These are phyloP conservation scores for Papiliotrema laurentii DNA, from an alignment of 1,284 basidiomycete genomes.

Conservation along the genomic window DNA sequence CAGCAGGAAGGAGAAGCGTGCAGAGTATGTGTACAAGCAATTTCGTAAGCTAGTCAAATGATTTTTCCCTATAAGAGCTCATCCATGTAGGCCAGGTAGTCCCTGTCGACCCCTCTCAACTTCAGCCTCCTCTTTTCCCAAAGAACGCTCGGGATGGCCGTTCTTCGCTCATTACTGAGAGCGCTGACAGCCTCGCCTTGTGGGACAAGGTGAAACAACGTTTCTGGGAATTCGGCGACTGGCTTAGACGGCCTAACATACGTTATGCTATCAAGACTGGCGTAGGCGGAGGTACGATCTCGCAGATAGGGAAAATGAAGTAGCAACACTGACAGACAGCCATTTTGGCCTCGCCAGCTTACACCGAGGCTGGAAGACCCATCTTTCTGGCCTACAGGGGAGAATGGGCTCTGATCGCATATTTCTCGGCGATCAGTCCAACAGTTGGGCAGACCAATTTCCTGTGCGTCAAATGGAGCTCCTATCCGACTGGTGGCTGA, in stretches of 20 bases:
- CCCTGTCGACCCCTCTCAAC: conserved; percentile 56
- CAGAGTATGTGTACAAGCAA: conserved; percentile 35
- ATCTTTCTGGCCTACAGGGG: conserved; percentile 75
- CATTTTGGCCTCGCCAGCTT: conserved; percentile 77
- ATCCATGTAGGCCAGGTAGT: conserved; percentile 68
- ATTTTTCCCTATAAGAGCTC: too few relatives aligned
- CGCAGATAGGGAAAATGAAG: neutral
- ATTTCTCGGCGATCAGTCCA: conserved; percentile 82
- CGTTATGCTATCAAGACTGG: conserved; percentile 86
- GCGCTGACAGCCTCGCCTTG: conserved; percentile 52
- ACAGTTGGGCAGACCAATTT: conserved; percentile 79
- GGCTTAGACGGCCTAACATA: conserved; percentile 67
- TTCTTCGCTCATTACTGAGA: conserved; percentile 67
- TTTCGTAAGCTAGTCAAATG: conserved; percentile 37
- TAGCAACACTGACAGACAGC: conserved; percentile 49
- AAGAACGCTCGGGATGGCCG: conserved; percentile 75
- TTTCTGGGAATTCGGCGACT: conserved; percentile 70
- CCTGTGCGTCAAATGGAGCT: conserved; percentile 54
- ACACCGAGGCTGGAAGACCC: conserved; percentile 70
- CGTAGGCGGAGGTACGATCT: conserved; percentile 44
- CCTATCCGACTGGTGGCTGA: neutral
- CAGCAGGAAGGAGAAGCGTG: conserved; percentile 9
- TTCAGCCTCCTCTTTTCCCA: conserved; percentile 65
- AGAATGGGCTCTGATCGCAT: conserved; percentile 93
- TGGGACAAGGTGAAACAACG: conserved; percentile 61